These are phyloP conservation scores for Leucocoprinus leucothites DNA, from an alignment of 768 basidiomycete species.

Conservation along the genomic window DNA sequence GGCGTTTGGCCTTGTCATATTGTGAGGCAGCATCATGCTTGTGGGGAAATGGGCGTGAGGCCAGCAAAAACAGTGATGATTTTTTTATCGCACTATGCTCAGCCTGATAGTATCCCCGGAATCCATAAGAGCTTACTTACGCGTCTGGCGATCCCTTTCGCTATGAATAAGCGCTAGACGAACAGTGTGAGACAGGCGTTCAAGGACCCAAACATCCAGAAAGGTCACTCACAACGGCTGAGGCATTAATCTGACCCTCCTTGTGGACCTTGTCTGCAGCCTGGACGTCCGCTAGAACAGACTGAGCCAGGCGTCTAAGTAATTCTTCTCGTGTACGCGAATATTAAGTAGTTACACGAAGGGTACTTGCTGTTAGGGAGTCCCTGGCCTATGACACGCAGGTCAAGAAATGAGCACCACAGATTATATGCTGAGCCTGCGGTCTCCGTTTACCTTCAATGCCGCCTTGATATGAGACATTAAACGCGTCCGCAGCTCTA, in stretches of 20 bases:
- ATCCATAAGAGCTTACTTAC: constrained; percentile 34
- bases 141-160: constrained; percentile 55
- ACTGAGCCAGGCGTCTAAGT: constrained; percentile 34
- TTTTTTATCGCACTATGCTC: not conserved
- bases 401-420: not conserved
- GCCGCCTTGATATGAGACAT: constrained; percentile 55
- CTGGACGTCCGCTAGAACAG: constrained; percentile 67
- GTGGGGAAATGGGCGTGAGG: not conserved
- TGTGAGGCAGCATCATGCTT: constrained; percentile 60
- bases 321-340: not conserved
- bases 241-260: constrained; percentile 35
- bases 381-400: constrained; percentile 1
- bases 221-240: constrained; percentile 38
- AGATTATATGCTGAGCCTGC: too few species aligned
- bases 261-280: constrained; percentile 57
- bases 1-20: constrained; percentile 54
- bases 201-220: not conserved
- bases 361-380: not conserved
- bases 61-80: not conserved
- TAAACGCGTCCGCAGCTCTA: constrained; percentile 55
- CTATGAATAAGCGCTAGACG: constrained; percentile 40
- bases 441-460: constrained; percentile 51
- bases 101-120: not conserved
- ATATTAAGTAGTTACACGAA: not conserved
- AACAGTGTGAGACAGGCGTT: not conserved